phyloP scores from a whole-genome alignment of 768 basidiomycete genomes.

The Punctularia strigosozonata region DNA sequence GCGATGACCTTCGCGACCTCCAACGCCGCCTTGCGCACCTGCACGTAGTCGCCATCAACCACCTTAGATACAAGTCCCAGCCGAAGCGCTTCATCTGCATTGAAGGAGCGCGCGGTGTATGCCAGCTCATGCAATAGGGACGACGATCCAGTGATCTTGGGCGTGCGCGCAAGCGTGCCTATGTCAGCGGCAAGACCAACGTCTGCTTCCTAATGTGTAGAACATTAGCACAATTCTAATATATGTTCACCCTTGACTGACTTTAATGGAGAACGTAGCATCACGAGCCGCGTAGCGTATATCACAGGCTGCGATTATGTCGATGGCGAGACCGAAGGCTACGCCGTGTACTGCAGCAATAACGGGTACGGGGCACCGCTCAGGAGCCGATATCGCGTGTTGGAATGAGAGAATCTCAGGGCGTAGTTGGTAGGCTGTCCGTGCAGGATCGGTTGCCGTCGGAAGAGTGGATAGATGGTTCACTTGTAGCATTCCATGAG shows the following conservation, averaged over 20 bases:
- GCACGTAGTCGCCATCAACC: constrained; percentile 50
- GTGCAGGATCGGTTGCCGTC: constrained; percentile 32
- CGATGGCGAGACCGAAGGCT: constrained; percentile 67
- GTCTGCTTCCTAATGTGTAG: constrained; percentile 63
- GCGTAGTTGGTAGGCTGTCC: constrained; percentile 37
- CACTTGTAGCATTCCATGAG: constrained; percentile 15
- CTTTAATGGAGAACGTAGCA: constrained; percentile 63
- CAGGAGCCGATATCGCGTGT: constrained; percentile 52
- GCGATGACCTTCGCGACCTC: constrained; percentile 56
- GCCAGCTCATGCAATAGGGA: constrained; percentile 67
- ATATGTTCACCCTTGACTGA: constrained; percentile 14
- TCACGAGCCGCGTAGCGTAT: constrained; percentile 62
- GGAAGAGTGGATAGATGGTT: constrained; percentile 7
- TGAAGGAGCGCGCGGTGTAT: constrained; percentile 63
- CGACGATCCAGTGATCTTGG: constrained; percentile 65
- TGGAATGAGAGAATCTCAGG: constrained; percentile 52
- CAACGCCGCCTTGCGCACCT: constrained; percentile 58
- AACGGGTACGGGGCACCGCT: constrained; percentile 65
- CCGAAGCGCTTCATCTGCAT: constrained; percentile 48
- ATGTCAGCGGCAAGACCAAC: constrained; percentile 83
- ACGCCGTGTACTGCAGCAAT: constrained; percentile 73
- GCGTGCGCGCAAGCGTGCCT: constrained; percentile 74
- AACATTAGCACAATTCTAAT: constrained; percentile 1
- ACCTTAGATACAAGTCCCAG: constrained; percentile 69
- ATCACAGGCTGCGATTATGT: constrained; percentile 68